Evolutionary conservation across 1,139 yeast genomes (phyloP).

Genomic region (Nakaseomyces kungkrabaensis): DNA sequence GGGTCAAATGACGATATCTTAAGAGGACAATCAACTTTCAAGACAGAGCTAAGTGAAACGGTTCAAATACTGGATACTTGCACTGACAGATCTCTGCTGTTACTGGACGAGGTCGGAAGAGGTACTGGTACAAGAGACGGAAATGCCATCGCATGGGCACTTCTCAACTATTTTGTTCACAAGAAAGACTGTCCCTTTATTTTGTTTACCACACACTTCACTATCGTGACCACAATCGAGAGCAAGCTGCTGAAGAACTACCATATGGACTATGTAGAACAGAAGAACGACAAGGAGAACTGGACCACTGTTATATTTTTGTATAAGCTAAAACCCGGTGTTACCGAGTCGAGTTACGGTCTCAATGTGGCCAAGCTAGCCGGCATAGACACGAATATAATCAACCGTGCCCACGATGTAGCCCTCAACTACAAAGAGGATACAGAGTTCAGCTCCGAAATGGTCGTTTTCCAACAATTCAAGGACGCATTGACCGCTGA

Average conservation of each 20-base stretch:
- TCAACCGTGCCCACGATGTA: constrained; percentile 39
- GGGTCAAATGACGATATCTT: constrained; percentile 37
- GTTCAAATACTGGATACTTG: constrained; percentile 33
- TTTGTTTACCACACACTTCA: constrained; percentile 81
- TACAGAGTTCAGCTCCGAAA: constrained; percentile 11
- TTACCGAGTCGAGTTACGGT: constrained; percentile 61
- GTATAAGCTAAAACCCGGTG: constrained; percentile 51
- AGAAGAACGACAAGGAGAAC: constrained; percentile 28
- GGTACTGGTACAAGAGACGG: constrained; percentile 87
- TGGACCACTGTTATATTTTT: constrained; percentile 44
- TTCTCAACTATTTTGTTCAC: constrained; percentile 52
- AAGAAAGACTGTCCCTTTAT: constrained; percentile 43
- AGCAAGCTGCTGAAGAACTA: constrained; percentile 46
- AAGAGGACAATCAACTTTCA: constrained; percentile 39
- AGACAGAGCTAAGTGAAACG: constrained; percentile 42
- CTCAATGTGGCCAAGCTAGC: constrained; percentile 71
- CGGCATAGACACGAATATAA: constrained; percentile 42
- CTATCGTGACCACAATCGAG: constrained; percentile 44
- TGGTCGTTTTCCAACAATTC: neutral
- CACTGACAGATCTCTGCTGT: constrained; percentile 32
- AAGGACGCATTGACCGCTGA: neutral
- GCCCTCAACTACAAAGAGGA: constrained; percentile 37
- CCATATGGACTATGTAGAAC: constrained; percentile 67
- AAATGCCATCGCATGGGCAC: constrained; percentile 71
- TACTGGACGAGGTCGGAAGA: constrained; percentile 46